Evolutionary conservation across 495 filamentous ascomycete species (phyloP), one percentile per base, ranked within the genome.

Genomic region (Aspergillus cavernicola): DNA sequence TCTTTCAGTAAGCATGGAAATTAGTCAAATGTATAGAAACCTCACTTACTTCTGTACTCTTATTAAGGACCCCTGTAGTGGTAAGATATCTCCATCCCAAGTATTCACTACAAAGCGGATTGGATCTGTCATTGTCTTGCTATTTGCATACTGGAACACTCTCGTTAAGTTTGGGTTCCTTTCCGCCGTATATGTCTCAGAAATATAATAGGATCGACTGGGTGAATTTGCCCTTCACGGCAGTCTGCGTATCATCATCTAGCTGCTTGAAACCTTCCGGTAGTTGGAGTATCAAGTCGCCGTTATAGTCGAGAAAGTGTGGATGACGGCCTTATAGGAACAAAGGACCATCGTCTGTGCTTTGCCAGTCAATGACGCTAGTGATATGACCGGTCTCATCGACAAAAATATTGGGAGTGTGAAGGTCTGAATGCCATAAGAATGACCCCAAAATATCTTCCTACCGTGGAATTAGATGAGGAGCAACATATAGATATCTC

Each of bases 391-490:
- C 51, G 13, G 58, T 24, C 37, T 58, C 40, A 19, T 49, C 33
- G 20, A 71, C 63, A 52, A 71, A 72, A 7, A 74, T n/a, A n/a
- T n/a, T 74, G 1, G 52, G 54, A 46, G 57, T 40, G 38, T 64
- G 66, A 26, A 72, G 52, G 44, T 74, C 69, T 11, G 46, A 35
- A 56, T 74, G 67, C 66, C 67, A 71, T 20, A 72, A 40, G 31
- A 39, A 51, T 29, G 64, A 55, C 15, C 54, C 44, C 33, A 37
- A 10, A n/a, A 66, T 48, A 1, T 31, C 26, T 53, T 48, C 35
- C 24, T 62, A 57, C 13, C 36, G 12, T 49, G 61, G 61, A 10
- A 68, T 44, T 1, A 70, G 56, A 55, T 55, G 59, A 37, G 57
- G 61, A 37, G 66, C 44, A 28, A 61, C 44, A 33, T 45, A 40